Percentiles rank a stretch among this genome's conserved stretches.
phyloP scores from a whole-genome alignment of 1,284 basidiomycete species.

The Golubevia sp. region DNA sequence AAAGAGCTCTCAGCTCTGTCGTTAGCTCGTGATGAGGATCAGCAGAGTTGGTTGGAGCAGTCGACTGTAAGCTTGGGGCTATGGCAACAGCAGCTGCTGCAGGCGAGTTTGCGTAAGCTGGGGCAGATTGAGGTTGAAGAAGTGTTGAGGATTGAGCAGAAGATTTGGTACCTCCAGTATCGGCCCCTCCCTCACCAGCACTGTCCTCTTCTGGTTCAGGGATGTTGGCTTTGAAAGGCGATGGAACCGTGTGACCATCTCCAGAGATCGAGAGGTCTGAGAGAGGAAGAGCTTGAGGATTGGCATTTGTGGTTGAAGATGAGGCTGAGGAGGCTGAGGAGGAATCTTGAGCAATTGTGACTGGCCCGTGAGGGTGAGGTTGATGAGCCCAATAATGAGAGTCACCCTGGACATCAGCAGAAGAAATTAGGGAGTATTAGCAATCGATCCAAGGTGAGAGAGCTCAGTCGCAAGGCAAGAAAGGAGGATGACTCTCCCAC shows the following conservation, averaged over 20 bases:
- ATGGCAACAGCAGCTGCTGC: background rate
- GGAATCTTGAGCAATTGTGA: background rate
- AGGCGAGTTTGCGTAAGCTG: background rate
- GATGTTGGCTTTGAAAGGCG: background rate
- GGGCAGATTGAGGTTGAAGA: background rate
- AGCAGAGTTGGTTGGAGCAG: constrained; percentile 1
- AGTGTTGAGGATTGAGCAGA: background rate
- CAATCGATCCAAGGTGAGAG: background rate
- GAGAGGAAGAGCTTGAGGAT: background rate
- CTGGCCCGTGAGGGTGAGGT: background rate
- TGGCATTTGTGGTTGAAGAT: background rate
- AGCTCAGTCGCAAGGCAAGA: background rate
- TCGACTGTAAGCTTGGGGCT: background rate
- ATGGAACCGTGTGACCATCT: background rate
- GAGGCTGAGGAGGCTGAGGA: background rate
- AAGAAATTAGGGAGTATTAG: background rate
- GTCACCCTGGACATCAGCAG: constrained; percentile 1
- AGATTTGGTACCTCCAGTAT: background rate
- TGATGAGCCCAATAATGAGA: constrained; percentile 10
- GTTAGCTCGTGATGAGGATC: constrained; percentile 26
- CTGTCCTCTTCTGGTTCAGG: background rate
- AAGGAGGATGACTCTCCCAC: constrained; percentile 4
- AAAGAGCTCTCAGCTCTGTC: constrained; percentile 42
- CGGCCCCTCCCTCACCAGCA: background rate
- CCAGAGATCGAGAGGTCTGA: background rate